Conservation (phyloP, 768 basidiomycete genomes). For the Lentinula sp. region DNA sequence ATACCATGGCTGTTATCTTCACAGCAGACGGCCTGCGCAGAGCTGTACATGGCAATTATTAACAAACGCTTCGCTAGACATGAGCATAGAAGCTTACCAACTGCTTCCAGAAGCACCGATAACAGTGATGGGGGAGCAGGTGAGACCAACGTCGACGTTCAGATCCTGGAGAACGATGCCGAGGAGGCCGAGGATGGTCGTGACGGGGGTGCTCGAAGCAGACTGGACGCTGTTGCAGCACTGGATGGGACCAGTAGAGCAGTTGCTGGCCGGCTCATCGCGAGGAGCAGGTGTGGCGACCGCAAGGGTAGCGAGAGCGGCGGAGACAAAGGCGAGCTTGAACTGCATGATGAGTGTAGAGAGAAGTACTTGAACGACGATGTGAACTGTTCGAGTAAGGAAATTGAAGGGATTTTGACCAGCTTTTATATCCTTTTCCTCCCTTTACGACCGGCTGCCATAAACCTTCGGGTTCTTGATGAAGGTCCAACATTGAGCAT, state of each 20-base stretch:
- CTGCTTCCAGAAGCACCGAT: not conserved
- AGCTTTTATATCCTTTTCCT: not conserved
- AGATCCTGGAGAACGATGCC: not conserved
- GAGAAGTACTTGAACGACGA: not conserved
- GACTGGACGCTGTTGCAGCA: not conserved
- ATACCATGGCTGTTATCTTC: conserved; percentile 1
- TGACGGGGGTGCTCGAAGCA: not conserved
- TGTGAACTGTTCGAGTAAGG: conserved; percentile 4
- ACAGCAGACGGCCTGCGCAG: conserved; percentile 3
- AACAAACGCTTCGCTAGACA: not conserved
- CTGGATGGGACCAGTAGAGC: conserved; percentile 3
- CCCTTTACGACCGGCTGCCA: too few relatives aligned
- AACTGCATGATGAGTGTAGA: not conserved
- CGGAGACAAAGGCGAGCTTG: conserved; percentile 4
- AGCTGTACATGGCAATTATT: not conserved
- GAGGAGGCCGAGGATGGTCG: not conserved
- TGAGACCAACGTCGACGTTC: not conserved
- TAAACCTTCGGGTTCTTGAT: too few relatives aligned
- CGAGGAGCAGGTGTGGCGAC: conserved; percentile 2
- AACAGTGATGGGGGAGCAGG: conserved; percentile 1
- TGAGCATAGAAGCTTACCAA: not conserved
- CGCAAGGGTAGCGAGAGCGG: not conserved
- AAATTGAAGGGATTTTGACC: not conserved
- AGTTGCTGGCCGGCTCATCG: not conserved
- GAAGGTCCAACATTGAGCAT: too few relatives aligned